Percentiles rank a stretch among this genome's conserved stretches.
Evolutionary conservation across 768 basidiomycete species (phyloP).

Genomic region (Pulveroboletus sp.): DNA sequence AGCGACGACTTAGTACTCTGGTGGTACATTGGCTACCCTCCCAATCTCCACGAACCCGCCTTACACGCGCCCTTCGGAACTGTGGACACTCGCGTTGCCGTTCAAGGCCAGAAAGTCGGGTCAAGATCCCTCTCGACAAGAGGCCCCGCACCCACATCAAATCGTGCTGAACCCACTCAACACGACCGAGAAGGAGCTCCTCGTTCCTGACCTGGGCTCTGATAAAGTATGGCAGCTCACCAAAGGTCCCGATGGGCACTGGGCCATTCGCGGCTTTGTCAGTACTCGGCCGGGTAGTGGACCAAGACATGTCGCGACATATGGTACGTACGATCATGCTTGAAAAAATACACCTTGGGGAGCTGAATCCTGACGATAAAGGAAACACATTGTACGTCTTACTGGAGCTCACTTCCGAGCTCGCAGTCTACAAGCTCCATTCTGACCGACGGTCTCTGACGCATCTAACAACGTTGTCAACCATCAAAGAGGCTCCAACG

Average conservation of each 20-base stretch:
- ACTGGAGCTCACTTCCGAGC: slow-evolving; percentile 57
- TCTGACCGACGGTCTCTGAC: slow-evolving; percentile 38
- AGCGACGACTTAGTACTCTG: slow-evolving; percentile 50
- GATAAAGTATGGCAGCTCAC: slow-evolving; percentile 61
- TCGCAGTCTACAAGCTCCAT: slow-evolving; percentile 53
- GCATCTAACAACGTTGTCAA: slow-evolving; percentile 37
- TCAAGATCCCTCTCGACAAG: slow-evolving; percentile 64
- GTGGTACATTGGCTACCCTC: slow-evolving; percentile 54
- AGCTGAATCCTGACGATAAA: slow-evolving; percentile 22
- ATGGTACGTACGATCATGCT: slow-evolving; percentile 41
- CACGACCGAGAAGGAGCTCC: slow-evolving; percentile 3
- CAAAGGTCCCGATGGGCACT: slow-evolving; percentile 39
- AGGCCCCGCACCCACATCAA: slow-evolving; percentile 75
- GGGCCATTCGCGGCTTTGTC: slow-evolving; percentile 49
- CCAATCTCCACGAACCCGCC: slow-evolving; percentile 49
- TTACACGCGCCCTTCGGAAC: slow-evolving; percentile 35
- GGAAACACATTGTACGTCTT: slow-evolving; percentile 63
- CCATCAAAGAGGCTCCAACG: slow-evolving; percentile 43
- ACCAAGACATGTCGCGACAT: slow-evolving; percentile 62
- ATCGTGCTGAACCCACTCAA: slow-evolving; percentile 38
- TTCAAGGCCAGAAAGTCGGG: slow-evolving; percentile 48
- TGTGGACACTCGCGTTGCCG: slow-evolving; percentile 34
- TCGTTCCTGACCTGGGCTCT: slow-evolving; percentile 72
- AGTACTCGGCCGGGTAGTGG: slow-evolving; percentile 54
- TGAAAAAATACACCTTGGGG: not conserved